These are phyloP conservation scores for Yamadazyma laniorum DNA, from an alignment of 805 yeast genomes.

Conservation along the genomic window DNA sequence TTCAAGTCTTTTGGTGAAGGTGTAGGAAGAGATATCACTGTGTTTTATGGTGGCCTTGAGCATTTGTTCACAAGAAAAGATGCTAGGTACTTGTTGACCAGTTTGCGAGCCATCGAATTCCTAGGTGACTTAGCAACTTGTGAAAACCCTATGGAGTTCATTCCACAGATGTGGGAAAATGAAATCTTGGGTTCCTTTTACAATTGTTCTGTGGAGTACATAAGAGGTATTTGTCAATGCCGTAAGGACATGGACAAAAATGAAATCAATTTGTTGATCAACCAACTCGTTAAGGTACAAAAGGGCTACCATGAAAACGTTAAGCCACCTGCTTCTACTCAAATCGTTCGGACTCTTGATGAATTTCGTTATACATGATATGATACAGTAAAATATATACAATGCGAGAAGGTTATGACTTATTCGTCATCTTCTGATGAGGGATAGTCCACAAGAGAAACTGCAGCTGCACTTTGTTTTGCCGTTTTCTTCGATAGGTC, in stretches of 20 bases:
- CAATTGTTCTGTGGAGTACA: constrained; percentile 72
- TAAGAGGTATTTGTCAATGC: constrained; percentile 59
- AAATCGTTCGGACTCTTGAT: constrained; percentile 32
- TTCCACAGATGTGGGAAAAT: constrained; percentile 52
- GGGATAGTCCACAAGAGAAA: constrained; percentile 4
- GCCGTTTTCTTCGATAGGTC: neutral
- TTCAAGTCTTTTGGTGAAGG: constrained; percentile 39
- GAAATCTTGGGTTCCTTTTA: constrained; percentile 64
- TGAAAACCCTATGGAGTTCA: constrained; percentile 30
- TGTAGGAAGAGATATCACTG: constrained; percentile 36
- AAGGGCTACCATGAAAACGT: constrained; percentile 30
- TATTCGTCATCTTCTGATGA: constrained; percentile 14
- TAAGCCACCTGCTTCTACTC: constrained; percentile 26
- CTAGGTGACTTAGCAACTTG: constrained; percentile 40
- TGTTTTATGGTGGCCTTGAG: constrained; percentile 36
- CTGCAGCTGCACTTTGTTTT: neutral
- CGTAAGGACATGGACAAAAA: constrained; percentile 43
- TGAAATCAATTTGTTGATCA: constrained; percentile 26
- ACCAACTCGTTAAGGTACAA: constrained; percentile 28
- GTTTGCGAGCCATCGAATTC: constrained; percentile 41
- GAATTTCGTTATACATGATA: constrained; percentile 25
- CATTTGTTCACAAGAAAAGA: constrained; percentile 42
- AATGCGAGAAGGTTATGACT: no score
- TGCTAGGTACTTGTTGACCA: constrained; percentile 34
- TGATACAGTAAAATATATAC: constrained; percentile 5